These are phyloP conservation scores for Hygrophorus russula DNA, from an alignment of 768 basidiomycete genomes.

Conservation along the genomic window DNA sequence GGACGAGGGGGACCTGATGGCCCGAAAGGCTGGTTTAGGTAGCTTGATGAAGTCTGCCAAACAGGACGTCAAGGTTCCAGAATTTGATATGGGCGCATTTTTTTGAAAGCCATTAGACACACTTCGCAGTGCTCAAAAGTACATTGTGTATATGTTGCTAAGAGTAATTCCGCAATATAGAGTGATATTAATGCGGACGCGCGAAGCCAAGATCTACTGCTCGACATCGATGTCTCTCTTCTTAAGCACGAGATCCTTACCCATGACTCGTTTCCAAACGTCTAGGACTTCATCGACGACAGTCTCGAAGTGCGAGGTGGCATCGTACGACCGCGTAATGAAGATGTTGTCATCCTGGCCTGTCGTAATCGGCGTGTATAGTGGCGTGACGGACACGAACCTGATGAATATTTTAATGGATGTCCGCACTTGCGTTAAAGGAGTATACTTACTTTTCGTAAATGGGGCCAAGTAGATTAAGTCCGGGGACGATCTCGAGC, in stretches of 20 bases:
- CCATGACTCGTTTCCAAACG: conserved; percentile 85
- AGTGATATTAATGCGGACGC: neutral
- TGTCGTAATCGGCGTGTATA: conserved; percentile 80
- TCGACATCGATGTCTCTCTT: conserved; percentile 71
- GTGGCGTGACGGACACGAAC: conserved; percentile 79
- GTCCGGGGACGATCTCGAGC: conserved; percentile 83
- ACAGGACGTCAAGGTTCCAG: conserved; percentile 73
- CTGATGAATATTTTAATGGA: conserved; percentile 25
- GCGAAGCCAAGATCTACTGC: neutral
- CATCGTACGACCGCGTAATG: conserved; percentile 96
- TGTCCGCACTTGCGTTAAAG: conserved; percentile 2
- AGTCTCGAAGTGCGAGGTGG: conserved; percentile 97
- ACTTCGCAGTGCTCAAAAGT: neutral
- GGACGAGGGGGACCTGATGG: conserved; percentile 47
- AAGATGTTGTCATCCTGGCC: conserved; percentile 87
- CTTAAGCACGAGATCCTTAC: conserved; percentile 73
- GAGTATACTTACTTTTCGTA: conserved; percentile 70
- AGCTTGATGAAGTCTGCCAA: conserved; percentile 87
- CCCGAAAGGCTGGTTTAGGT: conserved; percentile 66
- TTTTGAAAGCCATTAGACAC: conserved; percentile 24
- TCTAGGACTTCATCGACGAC: conserved; percentile 96
- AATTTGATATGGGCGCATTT: conserved; percentile 82
- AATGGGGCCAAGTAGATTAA: conserved; percentile 85
- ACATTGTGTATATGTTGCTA: neutral
- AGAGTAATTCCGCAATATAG: neutral